Conservation (phyloP, 306 rosid species). For the Acacia crassicarpa region DNA sequence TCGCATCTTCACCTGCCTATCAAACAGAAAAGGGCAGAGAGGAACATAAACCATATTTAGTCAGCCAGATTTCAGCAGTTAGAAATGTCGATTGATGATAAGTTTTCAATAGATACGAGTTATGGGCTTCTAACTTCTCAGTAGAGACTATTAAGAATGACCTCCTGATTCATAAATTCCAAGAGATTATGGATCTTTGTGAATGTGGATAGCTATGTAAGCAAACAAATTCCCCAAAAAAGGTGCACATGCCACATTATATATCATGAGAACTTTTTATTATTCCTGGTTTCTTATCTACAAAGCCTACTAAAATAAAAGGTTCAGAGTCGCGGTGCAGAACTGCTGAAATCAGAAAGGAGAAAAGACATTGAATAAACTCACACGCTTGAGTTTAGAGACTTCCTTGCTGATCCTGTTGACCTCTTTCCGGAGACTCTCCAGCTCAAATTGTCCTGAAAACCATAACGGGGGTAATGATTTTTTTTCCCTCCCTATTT, state of each 20-base stretch:
- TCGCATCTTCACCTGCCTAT: conserved; percentile 67
- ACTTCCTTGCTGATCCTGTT: conserved; percentile 80
- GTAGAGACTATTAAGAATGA: neutral
- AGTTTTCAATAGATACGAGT: neutral
- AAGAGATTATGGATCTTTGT: neutral
- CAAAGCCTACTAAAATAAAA: neutral
- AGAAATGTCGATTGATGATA: neutral
- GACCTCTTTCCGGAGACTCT: conserved; percentile 69
- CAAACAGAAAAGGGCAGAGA: conserved; percentile 4
- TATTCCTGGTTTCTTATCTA: neutral
- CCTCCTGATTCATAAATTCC: neutral
- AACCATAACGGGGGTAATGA: neutral
- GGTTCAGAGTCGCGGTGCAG: no score
- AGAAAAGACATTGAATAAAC: neutral
- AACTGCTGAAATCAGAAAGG: neutral
- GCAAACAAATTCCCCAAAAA: neutral
- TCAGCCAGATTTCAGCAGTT: neutral
- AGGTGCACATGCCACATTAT: neutral
- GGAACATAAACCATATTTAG: neutral
- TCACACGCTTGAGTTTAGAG: conserved; percentile 63
- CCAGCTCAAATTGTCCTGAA: conserved; percentile 73
- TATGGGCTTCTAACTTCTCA: neutral
- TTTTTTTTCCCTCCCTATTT: neutral
- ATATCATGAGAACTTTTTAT: neutral
- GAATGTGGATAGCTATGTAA: neutral